These are phyloP conservation scores for Funneliformis caledonium DNA, from an alignment of 371 early-diverging fungal species.

Conservation along the genomic window DNA sequence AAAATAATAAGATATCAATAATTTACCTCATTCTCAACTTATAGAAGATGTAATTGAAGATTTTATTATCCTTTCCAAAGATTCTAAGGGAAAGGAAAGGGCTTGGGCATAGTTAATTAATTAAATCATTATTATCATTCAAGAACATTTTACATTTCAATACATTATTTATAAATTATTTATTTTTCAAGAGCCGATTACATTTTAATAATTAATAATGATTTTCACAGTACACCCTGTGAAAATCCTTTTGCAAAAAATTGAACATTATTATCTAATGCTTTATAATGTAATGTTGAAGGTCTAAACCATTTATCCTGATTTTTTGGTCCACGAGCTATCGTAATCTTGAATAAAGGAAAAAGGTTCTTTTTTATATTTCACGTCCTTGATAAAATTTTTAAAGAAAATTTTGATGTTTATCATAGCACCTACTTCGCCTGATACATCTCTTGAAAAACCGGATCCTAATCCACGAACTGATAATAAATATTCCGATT, in stretches of 20 bases:
- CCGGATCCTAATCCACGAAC: conserved; percentile 68
- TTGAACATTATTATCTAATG: conserved; percentile 68
- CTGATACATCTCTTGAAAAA: conserved; percentile 69
- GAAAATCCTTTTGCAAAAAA: conserved; percentile 75
- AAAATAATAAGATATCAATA: too few relatives aligned
- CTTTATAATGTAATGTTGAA: conserved; percentile 64
- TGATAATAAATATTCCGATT: conserved; percentile 60
- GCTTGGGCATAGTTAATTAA: not conserved
- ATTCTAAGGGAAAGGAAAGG: not conserved
- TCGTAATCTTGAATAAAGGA: conserved; percentile 19
- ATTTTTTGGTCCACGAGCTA: conserved; percentile 45
- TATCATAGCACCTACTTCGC: conserved; percentile 53
- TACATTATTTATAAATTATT: too few relatives aligned
- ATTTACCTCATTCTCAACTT: not conserved
- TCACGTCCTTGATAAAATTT: not conserved
- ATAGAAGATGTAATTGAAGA: not conserved
- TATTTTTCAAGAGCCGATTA: too few relatives aligned
- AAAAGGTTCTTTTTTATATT: not conserved
- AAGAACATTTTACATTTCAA: not conserved
- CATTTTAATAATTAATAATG: not conserved
- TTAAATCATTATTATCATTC: too few relatives aligned
- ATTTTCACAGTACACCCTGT: conserved; percentile 43
- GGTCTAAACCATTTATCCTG: conserved; percentile 48
- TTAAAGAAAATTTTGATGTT: not conserved
- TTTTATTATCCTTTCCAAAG: not conserved